A percentile compares a stretch with the other conserved stretches of the same genome.
Evolutionary conservation across 176 grass and related monocot species (phyloP).

Genomic region (Aegilops longissima): DNA sequence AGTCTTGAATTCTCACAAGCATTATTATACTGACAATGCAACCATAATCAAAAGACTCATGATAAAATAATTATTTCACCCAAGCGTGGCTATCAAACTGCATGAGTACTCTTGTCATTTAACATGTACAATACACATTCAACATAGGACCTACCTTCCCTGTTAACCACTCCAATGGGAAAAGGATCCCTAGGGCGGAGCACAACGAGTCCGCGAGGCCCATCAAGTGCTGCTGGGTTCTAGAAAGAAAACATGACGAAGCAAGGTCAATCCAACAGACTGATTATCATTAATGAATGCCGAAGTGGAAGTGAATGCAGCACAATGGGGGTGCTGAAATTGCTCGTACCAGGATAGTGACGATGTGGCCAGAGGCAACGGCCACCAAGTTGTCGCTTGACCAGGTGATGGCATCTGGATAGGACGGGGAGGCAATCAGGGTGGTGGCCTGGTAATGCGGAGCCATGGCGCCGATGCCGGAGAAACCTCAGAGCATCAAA

Average conservation of each 20-base stretch:
- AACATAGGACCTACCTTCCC: conserved; percentile 57
- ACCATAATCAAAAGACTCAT: background rate
- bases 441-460: conserved; percentile 53
- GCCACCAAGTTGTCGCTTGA: conserved; percentile 84
- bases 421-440: conserved; percentile 73
- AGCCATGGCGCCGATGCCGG: conserved; percentile 27
- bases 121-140: background rate
- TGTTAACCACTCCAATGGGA: conserved; percentile 63
- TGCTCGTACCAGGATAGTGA: conserved; percentile 74
- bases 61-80: background rate
- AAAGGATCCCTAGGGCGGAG: conserved; percentile 59
- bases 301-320: background rate
- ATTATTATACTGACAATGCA: conserved; percentile 3
- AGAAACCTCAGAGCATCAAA: background rate
- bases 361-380: conserved; percentile 70
- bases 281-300: background rate
- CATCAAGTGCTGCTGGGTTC: conserved; percentile 64
- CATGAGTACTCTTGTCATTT: background rate
- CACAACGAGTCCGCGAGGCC: conserved; percentile 66
- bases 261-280: background rate
- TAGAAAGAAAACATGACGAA: conserved; percentile 14
- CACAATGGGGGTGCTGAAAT: background rate
- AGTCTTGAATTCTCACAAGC: background rate
- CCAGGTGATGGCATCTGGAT: conserved; percentile 67
- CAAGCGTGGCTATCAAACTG: background rate